phyloP scores from a whole-genome alignment of 805 yeast genomes.

The Sugiyamaella floridensis region DNA sequence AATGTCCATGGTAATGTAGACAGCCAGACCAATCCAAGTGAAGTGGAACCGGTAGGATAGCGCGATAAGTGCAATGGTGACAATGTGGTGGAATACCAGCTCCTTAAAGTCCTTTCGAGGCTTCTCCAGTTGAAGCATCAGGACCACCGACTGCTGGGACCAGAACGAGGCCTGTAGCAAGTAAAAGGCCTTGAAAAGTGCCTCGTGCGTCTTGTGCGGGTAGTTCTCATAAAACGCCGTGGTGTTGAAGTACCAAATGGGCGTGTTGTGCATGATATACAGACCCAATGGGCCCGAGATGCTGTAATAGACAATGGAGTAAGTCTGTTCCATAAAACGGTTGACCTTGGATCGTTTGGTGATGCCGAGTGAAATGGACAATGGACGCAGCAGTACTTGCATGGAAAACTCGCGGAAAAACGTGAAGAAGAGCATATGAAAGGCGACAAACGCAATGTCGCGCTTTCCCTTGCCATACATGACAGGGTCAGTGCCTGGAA shows the following conservation, averaged over 20 bases:
- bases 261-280: conserved; percentile 76
- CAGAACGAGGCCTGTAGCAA: conserved; percentile 93
- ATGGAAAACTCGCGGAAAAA: conserved; percentile 84
- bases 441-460: conserved; percentile 74
- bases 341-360: conserved; percentile 48
- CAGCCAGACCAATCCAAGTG: conserved; percentile 89
- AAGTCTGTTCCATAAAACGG: conserved; percentile 91
- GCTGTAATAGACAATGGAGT: conserved; percentile 75
- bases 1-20: conserved; percentile 92
- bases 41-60: conserved; percentile 88
- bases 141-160: conserved; percentile 89
- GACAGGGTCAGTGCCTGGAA: conserved; percentile 44
- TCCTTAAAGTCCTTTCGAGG: conserved; percentile 93
- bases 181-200: conserved; percentile 71
- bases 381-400: conserved; percentile 72
- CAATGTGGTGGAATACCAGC: conserved; percentile 85
- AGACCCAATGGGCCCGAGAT: conserved; percentile 79
- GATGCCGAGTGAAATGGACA: conserved; percentile 52
- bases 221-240: conserved; percentile 68
- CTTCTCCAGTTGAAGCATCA: conserved; percentile 79
- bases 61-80: conserved; percentile 83
- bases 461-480: conserved; percentile 79
- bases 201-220: conserved; percentile 75
- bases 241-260: conserved; percentile 87
- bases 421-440: conserved; percentile 80